Evolutionary conservation across 768 basidiomycete species (phyloP).

Genomic region (Boletus bicolor): DNA sequence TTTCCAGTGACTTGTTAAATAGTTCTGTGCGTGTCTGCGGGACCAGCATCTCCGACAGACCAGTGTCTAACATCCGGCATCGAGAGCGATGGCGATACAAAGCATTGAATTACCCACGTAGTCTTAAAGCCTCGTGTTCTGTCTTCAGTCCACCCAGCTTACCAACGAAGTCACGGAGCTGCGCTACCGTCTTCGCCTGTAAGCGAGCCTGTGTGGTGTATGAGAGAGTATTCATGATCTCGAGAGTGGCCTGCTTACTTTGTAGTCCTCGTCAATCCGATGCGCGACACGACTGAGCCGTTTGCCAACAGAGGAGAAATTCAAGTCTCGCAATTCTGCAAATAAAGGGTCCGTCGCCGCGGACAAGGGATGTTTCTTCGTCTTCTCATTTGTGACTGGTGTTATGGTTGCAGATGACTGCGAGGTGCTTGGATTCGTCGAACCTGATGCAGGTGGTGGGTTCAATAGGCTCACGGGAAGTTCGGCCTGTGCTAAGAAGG

Average conservation of each 20-base stretch:
- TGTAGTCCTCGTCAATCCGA: slow-evolving; percentile 89
- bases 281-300: slow-evolving; percentile 78
- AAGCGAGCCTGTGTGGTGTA: slow-evolving; percentile 57
- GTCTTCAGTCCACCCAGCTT: slow-evolving; percentile 89
- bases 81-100: background rate
- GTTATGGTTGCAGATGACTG: slow-evolving; percentile 44
- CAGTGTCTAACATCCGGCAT: slow-evolving; percentile 63
- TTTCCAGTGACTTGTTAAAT: slow-evolving; percentile 90
- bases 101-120: slow-evolving; percentile 58
- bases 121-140: slow-evolving; percentile 83
- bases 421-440: slow-evolving; percentile 39
- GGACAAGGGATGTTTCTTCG: slow-evolving; percentile 87
- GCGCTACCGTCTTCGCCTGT: slow-evolving; percentile 85
- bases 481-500: slow-evolving; percentile 65
- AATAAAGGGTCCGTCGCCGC: slow-evolving; percentile 76
- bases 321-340: slow-evolving; percentile 80
- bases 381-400: slow-evolving; percentile 69
- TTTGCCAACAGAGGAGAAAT: slow-evolving; percentile 87
- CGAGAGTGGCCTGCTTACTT: slow-evolving; percentile 42
- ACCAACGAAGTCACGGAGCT: slow-evolving; percentile 93
- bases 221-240: slow-evolving; percentile 2
- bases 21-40: slow-evolving; percentile 79
- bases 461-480: slow-evolving; percentile 68
- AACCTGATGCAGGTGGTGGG: slow-evolving; percentile 47
- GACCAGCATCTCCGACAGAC: slow-evolving; percentile 87